A percentile compares a stretch with the other conserved stretches of the same genome.
phyloP scores from a whole-genome alignment of 2,329 filamentous ascomycete species.

The Epichloe scottii region DNA sequence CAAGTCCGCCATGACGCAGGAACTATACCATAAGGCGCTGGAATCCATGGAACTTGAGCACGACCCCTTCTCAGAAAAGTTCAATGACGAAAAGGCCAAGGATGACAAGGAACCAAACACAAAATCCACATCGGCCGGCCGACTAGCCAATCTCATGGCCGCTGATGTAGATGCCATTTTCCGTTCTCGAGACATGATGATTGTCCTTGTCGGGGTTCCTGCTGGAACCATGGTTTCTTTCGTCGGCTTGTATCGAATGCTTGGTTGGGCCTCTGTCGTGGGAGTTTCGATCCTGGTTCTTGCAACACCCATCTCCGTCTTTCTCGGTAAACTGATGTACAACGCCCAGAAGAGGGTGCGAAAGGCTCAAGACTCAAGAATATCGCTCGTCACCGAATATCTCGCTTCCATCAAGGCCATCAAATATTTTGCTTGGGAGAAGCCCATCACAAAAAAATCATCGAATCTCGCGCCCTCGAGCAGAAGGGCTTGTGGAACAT shows the following conservation, averaged over 20 bases:
- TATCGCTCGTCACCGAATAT: slow-evolving; percentile 46
- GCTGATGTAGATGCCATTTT: slow-evolving; percentile 45
- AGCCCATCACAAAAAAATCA: slow-evolving; percentile 37
- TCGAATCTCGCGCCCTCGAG: slow-evolving; percentile 35
- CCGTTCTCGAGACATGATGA: slow-evolving; percentile 37
- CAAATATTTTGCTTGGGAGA: slow-evolving; percentile 51
- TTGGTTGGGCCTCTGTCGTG: slow-evolving; percentile 43
- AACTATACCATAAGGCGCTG: slow-evolving; percentile 43
- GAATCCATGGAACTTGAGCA: slow-evolving; percentile 44
- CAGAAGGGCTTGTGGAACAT: slow-evolving; percentile 42
- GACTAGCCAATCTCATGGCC: slow-evolving; percentile 44
- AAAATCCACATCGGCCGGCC: slow-evolving; percentile 33
- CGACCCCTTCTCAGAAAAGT: slow-evolving; percentile 29
- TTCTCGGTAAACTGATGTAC: slow-evolving; percentile 37
- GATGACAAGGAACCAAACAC: slow-evolving; percentile 15
- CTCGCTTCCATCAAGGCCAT: slow-evolving; percentile 43
- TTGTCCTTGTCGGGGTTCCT: slow-evolving; percentile 32
- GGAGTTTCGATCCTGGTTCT: slow-evolving; percentile 35
- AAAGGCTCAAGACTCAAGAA: slow-evolving; percentile 41
- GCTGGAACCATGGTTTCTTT: slow-evolving; percentile 34
- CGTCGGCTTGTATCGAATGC: slow-evolving; percentile 39
- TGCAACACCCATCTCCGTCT: slow-evolving; percentile 35
- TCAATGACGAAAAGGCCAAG: slow-evolving; percentile 13
- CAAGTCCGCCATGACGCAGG: slow-evolving; percentile 44
- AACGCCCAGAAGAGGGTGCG: slow-evolving; percentile 38